phyloP scores from a whole-genome alignment of 306 rosid genomes.

The Senna tora region DNA sequence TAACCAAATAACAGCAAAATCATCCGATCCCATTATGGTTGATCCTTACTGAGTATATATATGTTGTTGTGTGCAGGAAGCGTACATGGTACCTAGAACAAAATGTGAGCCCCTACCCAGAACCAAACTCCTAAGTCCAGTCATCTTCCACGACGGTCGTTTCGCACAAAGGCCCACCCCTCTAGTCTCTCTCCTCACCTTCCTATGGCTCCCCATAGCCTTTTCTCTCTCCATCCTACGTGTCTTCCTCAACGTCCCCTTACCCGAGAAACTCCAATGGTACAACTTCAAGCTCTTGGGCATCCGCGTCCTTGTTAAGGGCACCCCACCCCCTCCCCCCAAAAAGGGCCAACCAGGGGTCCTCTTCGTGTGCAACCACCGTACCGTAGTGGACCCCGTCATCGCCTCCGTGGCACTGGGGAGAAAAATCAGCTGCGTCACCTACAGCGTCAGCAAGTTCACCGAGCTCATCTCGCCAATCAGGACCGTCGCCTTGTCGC shows the following conservation, averaged over 20 bases:
- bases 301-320: conserved; percentile 69
- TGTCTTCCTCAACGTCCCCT: conserved; percentile 74
- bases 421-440: conserved; percentile 90
- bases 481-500: conserved; percentile 75
- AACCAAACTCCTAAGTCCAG: conserved; percentile 74
- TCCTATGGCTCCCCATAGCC: conserved; percentile 87
- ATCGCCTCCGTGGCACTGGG: conserved; percentile 72
- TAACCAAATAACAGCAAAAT: too few species aligned
- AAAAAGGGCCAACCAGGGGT: conserved; percentile 75
- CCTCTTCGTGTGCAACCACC: conserved; percentile 84
- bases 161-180: conserved; percentile 89
- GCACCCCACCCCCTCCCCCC: conserved; percentile 87
- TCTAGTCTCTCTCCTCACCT: conserved; percentile 61
- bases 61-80: conserved; percentile 53
- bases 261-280: conserved; percentile 73
- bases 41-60: too few species aligned
- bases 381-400: conserved; percentile 86
- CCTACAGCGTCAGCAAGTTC: conserved; percentile 89
- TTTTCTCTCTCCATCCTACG: conserved; percentile 71
- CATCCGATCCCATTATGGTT: too few species aligned
- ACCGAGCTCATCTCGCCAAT: conserved; percentile 84
- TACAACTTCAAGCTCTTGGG: conserved; percentile 77
- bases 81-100: conserved; percentile 69
- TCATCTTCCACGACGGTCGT: conserved; percentile 92
- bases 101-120: conserved; percentile 69